Evolutionary conservation across 1,284 basidiomycete species (phyloP).

Genomic region (Marasmius sp.): DNA sequence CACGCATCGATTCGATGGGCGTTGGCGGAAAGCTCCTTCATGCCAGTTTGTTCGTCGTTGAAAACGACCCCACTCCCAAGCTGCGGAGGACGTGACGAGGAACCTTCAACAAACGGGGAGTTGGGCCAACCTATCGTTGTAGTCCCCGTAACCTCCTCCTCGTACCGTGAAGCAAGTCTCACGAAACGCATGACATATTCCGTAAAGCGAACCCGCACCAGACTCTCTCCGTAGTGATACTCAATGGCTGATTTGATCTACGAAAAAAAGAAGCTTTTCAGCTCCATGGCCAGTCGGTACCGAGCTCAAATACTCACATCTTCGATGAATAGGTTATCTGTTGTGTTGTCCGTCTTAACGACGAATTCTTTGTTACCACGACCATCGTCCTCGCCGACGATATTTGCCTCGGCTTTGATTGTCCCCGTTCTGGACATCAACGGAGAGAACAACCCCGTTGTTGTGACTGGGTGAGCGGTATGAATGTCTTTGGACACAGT

Average conservation of each 20-base stretch:
- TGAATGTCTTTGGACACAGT: slow-evolving; percentile 85
- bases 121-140: slow-evolving; percentile 68
- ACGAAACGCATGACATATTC: slow-evolving; percentile 80
- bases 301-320: slow-evolving; percentile 60
- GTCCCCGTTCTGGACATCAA: slow-evolving; percentile 55
- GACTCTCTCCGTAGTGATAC: slow-evolving; percentile 75
- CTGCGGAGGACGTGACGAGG: slow-evolving; percentile 26
- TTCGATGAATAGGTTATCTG: slow-evolving; percentile 88
- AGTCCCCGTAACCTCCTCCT: slow-evolving; percentile 66
- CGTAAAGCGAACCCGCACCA: slow-evolving; percentile 76
- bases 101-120: slow-evolving; percentile 33
- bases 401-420: slow-evolving; percentile 59
- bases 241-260: slow-evolving; percentile 71
- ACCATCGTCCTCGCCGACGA: slow-evolving; percentile 62
- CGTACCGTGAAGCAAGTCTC: slow-evolving; percentile 74
- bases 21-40: slow-evolving; percentile 67
- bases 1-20: slow-evolving; percentile 79
- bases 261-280: background rate
- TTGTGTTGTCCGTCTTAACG: slow-evolving; percentile 58
- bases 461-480: slow-evolving; percentile 49
- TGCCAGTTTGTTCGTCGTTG: slow-evolving; percentile 57
- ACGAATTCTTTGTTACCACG: slow-evolving; percentile 41
- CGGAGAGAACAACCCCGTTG: slow-evolving; percentile 24
- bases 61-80: slow-evolving; percentile 74
- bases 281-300: background rate